Conservation (phyloP, 148 eudicot genomes). For the Polygonum aviculare region DNA sequence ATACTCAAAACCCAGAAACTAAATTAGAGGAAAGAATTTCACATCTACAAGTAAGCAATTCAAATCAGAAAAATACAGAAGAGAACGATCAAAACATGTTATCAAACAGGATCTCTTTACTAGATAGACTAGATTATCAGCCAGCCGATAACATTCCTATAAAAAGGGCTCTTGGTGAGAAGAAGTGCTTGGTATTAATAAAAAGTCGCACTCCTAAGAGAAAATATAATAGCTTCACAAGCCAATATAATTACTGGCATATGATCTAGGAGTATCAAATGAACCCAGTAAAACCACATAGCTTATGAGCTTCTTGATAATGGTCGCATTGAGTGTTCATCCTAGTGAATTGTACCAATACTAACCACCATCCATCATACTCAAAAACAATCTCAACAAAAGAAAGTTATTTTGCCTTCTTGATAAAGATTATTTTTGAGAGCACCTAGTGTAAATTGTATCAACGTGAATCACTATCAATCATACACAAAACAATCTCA, state of each 20-base stretch:
- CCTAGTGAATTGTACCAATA: not conserved
- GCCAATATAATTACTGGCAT: not conserved
- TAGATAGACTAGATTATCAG: not conserved
- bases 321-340: not conserved
- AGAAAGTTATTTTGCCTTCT: too few relatives aligned
- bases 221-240: not conserved
- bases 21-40: not conserved
- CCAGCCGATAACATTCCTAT: not conserved
- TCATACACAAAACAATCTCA: not conserved
- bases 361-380: not conserved
- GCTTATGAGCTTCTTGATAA: not conserved
- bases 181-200: not conserved
- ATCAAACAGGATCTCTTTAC: not conserved
- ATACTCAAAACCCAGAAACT: not conserved
- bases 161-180: not conserved
- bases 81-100: not conserved
- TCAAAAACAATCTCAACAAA: not conserved
- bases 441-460: too few relatives aligned
- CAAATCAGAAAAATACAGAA: not conserved
- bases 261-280: not conserved
- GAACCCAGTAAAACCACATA: not conserved
- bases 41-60: not conserved
- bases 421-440: too few relatives aligned
- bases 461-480: not conserved
- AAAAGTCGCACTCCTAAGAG: not conserved